Percentiles rank a stretch among this genome's conserved stretches.
Evolutionary conservation across 225 moss, liverwort and hornwort genomes (phyloP).

Genomic region (Straminergon stramineum): DNA sequence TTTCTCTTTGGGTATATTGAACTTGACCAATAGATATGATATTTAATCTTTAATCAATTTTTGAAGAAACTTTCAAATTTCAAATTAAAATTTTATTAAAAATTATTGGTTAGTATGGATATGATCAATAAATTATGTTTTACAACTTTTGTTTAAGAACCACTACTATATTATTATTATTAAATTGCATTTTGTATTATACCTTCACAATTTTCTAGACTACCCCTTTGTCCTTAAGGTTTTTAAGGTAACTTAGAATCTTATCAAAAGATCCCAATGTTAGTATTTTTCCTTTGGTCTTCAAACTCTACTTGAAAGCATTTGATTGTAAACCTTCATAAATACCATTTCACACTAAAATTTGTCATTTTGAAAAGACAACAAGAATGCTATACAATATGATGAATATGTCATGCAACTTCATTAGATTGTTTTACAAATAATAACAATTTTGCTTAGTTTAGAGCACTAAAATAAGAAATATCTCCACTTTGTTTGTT

Average conservation of each 20-base stretch:
- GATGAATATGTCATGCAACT: too few species aligned
- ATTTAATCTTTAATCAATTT: not conserved
- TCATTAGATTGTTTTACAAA: too few species aligned
- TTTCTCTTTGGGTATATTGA: not conserved
- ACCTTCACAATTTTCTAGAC: not conserved
- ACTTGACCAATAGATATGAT: rapidly evolving
- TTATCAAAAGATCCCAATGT: too few species aligned
- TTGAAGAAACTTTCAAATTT: not conserved
- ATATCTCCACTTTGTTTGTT: not conserved
- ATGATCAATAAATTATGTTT: not conserved
- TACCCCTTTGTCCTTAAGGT: not conserved
- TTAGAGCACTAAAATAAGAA: not conserved
- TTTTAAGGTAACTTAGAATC: not conserved
- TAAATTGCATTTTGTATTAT: not conserved
- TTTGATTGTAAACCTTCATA: too few species aligned
- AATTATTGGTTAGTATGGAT: too few species aligned
- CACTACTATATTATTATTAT: not conserved
- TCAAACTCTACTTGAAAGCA: too few species aligned
- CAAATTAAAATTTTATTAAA: not conserved
- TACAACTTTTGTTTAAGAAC: too few species aligned
- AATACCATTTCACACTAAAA: too few species aligned
- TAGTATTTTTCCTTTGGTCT: too few species aligned
- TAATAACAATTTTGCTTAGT: not conserved
- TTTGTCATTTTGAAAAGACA: too few species aligned
- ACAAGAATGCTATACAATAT: too few species aligned